These are phyloP conservation scores for Yarrowia sp. DNA, from an alignment of 805 yeast species.

Conservation along the genomic window DNA sequence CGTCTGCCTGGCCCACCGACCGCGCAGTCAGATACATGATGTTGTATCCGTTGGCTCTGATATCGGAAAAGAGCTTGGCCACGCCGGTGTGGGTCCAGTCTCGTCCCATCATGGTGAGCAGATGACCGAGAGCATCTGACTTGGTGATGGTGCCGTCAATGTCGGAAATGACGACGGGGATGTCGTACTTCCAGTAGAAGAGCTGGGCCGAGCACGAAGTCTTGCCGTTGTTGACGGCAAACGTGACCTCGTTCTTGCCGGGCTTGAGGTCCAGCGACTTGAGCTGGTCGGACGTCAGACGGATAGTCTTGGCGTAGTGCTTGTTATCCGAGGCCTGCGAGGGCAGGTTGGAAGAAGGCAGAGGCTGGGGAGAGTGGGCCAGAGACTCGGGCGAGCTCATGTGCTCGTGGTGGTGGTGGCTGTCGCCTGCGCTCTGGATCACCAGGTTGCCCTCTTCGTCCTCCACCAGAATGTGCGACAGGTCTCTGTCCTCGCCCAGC, in stretches of 20 bases:
- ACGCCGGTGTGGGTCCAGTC: constrained; percentile 99
- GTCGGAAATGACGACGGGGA: constrained; percentile 93
- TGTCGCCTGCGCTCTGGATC: constrained; percentile 32
- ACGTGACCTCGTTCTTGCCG: constrained; percentile 77
- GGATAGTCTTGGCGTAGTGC: constrained; percentile 74
- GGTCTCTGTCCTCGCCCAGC: constrained; percentile 43
- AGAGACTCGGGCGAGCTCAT: constrained; percentile 29
- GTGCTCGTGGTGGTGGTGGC: constrained; percentile 10
- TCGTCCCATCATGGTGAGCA: constrained; percentile 84
- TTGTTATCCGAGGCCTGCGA: constrained; percentile 32
- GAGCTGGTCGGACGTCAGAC: constrained; percentile 89
- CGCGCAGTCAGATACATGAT: constrained; percentile 92
- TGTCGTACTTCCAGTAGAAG: constrained; percentile 76
- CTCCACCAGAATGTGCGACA: constrained; percentile 37
- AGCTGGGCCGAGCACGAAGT: constrained; percentile 72
- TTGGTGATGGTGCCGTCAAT: constrained; percentile 98
- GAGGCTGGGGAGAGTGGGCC: neutral
- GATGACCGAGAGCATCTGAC: constrained; percentile 96
- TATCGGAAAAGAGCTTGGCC: constrained; percentile 86
- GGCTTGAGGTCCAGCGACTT: constrained; percentile 65
- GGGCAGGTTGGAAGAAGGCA: constrained; percentile 20
- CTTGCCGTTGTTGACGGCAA: constrained; percentile 78
- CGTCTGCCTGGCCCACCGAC: constrained; percentile 92
- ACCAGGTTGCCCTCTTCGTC: constrained; percentile 40
- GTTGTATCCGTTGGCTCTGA: constrained; percentile 82